Base-by-base conservation (phyloP, 306 rosid genomes). In the Prinsepia uniflora region DNA sequence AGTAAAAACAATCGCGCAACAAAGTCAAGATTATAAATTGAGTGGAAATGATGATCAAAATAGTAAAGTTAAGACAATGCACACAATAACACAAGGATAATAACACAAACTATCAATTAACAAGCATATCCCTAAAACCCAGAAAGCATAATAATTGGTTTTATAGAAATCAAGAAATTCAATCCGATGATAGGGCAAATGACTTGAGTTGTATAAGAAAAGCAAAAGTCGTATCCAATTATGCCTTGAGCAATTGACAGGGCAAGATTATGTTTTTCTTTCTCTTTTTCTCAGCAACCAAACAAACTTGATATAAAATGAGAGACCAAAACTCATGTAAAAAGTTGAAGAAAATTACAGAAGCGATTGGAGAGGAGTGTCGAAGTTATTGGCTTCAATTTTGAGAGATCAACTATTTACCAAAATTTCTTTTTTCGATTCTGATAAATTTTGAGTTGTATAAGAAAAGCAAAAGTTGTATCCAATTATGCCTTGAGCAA, bases 111-210 rank as follows among this genome's bases (percentile, higher is more conserved):
- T 24, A 4, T 56, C 5, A 39, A 5, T 20, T 30, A 50, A 15
- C 10, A 11, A 40, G 13, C 56, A 5, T 22, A 24, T 18, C 48
- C 15, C 22, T 54, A n/a, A 72, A 86, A 74, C 74, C 83, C 75
- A 76, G 56, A 36, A 68, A 67, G 24, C 44, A 49, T 3, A 53
- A 7, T 49, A 75, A 36, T 39, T 49, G 7, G 22, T 10, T 8
- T 39, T 43, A 34, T 46, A 67, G 46, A 7, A 60, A 50, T 8
- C 66, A 40, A 22, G 15, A 7, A 78, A 43, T 58, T 18, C 4
- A 42, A 56, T 7, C 4, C 5, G 8, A 19, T 30, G 65, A n/a
- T n/a, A n/a, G n/a, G n/a, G n/a, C n/a, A n/a, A n/a, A n/a, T n/a
- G n/a, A n/a, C n/a, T n/a, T n/a, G n/a, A n/a, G n/a, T n/a, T n/a